Percentiles rank a stretch among this genome's conserved stretches.
phyloP scores from a whole-genome alignment of 2,329 filamentous ascomycete species.

The Cladophialophora immunda region DNA sequence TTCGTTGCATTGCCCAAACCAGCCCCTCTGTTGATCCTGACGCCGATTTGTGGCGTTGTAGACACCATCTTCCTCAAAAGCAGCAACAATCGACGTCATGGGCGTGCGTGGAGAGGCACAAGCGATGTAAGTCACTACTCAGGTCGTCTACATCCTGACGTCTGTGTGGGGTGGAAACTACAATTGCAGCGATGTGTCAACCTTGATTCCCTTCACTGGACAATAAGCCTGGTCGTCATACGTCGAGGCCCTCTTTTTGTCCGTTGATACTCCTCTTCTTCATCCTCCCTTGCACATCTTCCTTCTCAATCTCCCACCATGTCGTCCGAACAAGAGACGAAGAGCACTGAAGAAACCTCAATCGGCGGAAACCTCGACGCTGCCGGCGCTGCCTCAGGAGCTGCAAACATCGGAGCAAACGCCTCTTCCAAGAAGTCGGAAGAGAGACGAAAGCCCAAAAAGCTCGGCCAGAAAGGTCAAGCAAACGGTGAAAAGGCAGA shows the following conservation, averaged over 20 bases:
- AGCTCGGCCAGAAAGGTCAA: conserved; percentile 39
- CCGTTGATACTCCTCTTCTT: conserved; percentile 34
- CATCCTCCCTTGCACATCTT: conserved; percentile 29
- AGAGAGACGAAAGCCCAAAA: conserved; percentile 43
- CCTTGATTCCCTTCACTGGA: conserved; percentile 23
- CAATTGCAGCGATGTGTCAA: conserved; percentile 26
- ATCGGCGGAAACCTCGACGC: conserved; percentile 47
- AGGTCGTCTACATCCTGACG: conserved; percentile 34
- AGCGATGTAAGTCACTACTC: conserved; percentile 20
- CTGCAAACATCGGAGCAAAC: conserved; percentile 43
- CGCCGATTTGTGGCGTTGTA: conserved; percentile 20
- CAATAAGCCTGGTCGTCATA: conserved; percentile 32
- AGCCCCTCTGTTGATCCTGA: conserved; percentile 6
- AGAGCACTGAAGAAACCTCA: conserved; percentile 43
- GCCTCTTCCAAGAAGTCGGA: conserved; percentile 45
- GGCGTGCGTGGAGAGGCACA: conserved; percentile 26
- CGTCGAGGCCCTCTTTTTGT: conserved; percentile 33
- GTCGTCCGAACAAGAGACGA: conserved; percentile 42
- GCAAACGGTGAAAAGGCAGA: conserved; percentile 45
- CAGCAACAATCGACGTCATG: conserved; percentile 39
- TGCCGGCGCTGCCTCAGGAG: conserved; percentile 46
- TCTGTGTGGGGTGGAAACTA: conserved; percentile 31
- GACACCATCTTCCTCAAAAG: conserved; percentile 31
- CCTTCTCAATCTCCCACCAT: conserved; percentile 36
- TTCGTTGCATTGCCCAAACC: not conserved